Conservation (phyloP, 1,284 basidiomycete species). For the Pseudozyma thailandica region DNA sequence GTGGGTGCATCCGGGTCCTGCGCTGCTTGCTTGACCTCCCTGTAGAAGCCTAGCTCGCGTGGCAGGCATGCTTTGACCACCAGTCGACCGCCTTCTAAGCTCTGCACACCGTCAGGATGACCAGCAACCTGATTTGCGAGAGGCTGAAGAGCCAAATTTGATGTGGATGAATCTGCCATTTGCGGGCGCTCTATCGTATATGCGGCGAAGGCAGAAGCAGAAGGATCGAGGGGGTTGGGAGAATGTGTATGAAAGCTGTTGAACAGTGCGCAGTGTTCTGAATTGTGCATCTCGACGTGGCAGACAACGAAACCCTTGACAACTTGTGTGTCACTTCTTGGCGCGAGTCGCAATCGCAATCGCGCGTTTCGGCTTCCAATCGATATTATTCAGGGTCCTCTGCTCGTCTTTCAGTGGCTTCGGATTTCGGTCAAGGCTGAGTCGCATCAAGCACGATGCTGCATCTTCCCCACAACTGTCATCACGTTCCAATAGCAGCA, state of each 20-base stretch:
- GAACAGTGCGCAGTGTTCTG: constrained; percentile 2
- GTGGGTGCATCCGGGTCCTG: constrained; percentile 27
- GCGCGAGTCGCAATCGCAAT: constrained; percentile 5
- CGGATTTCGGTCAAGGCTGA: background rate
- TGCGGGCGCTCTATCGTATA: background rate
- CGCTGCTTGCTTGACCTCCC: constrained; percentile 71
- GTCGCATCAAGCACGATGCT: background rate
- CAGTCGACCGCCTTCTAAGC: constrained; percentile 79
- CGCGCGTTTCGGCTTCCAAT: background rate
- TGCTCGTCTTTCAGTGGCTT: background rate
- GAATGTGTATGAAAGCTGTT: constrained; percentile 1
- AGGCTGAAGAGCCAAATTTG: constrained; percentile 44
- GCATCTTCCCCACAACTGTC: background rate
- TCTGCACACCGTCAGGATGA: constrained; percentile 78
- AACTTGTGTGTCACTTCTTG: no score
- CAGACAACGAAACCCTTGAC: no score
- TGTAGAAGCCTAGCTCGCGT: constrained; percentile 84
- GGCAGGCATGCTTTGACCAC: constrained; percentile 84
- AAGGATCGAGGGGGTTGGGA: no score
- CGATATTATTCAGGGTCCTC: constrained; percentile 1
- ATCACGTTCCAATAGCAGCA: no score
- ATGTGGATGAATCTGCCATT: background rate
- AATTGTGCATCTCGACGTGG: background rate
- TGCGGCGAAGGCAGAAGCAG: no score
- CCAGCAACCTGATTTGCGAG: constrained; percentile 83